Evolutionary conservation across 1,284 basidiomycete genomes (phyloP).

Genomic region (Fomitopsis betulina): DNA sequence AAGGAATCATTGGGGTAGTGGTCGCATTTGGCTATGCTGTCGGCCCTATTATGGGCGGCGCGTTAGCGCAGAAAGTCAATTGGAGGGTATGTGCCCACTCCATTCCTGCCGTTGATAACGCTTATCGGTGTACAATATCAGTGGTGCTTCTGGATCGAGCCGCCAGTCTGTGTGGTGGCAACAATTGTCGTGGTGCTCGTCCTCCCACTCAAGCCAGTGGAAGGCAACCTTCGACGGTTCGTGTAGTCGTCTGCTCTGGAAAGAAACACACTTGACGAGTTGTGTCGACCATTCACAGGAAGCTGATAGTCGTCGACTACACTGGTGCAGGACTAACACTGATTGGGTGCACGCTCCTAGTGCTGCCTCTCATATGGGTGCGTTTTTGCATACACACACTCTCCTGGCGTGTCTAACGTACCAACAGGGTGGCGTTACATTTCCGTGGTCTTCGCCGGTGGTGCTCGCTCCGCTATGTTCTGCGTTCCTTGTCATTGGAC

Average conservation of each 20-base stretch:
- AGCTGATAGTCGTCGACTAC: slow-evolving; percentile 67
- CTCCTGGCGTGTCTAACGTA: not conserved
- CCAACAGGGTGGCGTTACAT: slow-evolving; percentile 60
- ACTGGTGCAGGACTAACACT: slow-evolving; percentile 58
- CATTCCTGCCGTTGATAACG: slow-evolving; percentile 8
- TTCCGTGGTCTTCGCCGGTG: slow-evolving; percentile 61
- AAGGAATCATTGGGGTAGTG: slow-evolving; percentile 55
- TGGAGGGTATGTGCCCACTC: slow-evolving; percentile 49
- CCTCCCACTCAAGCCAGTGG: slow-evolving; percentile 62
- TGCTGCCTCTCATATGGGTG: slow-evolving; percentile 75
- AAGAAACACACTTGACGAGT: not conserved
- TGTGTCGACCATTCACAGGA: slow-evolving; percentile 29
- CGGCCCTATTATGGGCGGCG: slow-evolving; percentile 58
- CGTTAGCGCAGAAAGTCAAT: slow-evolving; percentile 47
- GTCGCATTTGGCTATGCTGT: slow-evolving; percentile 46
- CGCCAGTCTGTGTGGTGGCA: slow-evolving; percentile 52
- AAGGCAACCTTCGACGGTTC: slow-evolving; percentile 48
- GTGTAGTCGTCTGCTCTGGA: not conserved
- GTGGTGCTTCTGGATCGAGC: slow-evolving; percentile 68
- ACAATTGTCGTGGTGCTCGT: slow-evolving; percentile 54
- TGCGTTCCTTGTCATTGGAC: slow-evolving; percentile 45
- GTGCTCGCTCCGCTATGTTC: slow-evolving; percentile 60
- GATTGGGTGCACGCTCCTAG: slow-evolving; percentile 54
- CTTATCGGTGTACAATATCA: slow-evolving; percentile 12
- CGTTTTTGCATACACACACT: slow-evolving; percentile 9